Evolutionary conservation across 2,329 filamentous ascomycete genomes (phyloP).

Genomic region (Pyrenochaeta sp.): DNA sequence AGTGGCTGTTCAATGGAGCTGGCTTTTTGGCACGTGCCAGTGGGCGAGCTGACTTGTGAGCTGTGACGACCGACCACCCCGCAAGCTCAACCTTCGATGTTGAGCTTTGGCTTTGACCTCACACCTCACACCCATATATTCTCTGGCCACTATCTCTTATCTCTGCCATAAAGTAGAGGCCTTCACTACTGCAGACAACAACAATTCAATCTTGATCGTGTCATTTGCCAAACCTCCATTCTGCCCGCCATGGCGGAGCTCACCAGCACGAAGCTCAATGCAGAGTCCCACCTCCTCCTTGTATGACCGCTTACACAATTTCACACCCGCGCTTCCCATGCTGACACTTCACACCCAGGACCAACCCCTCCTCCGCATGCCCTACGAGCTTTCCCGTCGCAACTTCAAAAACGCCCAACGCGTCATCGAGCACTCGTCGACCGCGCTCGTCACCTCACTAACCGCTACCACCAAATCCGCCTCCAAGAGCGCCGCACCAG

Average conservation of each 20-base stretch:
- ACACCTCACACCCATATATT: slow-evolving; percentile 1
- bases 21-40: slow-evolving; percentile 20
- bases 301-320: slow-evolving; percentile 54
- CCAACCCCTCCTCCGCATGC: slow-evolving; percentile 90
- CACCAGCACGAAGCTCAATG: slow-evolving; percentile 72
- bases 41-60: slow-evolving; percentile 19
- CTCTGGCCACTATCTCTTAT: neutral
- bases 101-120: slow-evolving; percentile 13
- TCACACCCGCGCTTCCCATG: neutral
- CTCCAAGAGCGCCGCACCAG: slow-evolving; percentile 58
- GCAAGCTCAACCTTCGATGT: slow-evolving; percentile 21
- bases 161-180: neutral
- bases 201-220: neutral
- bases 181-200: neutral
- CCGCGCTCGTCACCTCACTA: slow-evolving; percentile 66
- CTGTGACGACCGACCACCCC: slow-evolving; percentile 30
- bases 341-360: slow-evolving; percentile 65
- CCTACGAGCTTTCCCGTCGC: slow-evolving; percentile 89
- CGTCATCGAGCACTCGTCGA: slow-evolving; percentile 75
- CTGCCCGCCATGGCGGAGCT: slow-evolving; percentile 54
- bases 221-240: neutral
- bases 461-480: slow-evolving; percentile 68
- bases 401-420: slow-evolving; percentile 90
- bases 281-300: slow-evolving; percentile 78
- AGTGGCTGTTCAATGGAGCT: neutral